Evolutionary conservation across 352 stramenopile species (phyloP).

Genomic region (Achlya hypogyna): DNA sequence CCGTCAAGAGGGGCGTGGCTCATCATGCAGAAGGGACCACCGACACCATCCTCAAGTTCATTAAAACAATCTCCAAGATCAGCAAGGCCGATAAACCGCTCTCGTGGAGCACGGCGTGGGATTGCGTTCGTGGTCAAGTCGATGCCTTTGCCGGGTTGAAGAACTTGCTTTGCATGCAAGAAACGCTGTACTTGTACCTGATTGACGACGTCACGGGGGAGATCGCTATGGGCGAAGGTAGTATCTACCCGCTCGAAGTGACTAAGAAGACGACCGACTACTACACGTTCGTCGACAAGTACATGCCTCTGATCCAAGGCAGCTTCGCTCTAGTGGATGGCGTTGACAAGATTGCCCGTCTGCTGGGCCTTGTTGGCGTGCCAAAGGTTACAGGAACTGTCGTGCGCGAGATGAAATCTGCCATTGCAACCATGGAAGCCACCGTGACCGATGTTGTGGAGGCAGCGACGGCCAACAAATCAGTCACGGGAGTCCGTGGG

Average conservation of each 20-base stretch:
- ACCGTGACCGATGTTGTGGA: background rate
- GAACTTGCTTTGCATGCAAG: background rate
- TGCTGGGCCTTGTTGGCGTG: background rate
- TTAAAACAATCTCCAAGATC: background rate
- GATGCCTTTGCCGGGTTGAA: background rate
- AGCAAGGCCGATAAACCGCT: background rate
- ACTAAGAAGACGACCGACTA: conserved; percentile 7
- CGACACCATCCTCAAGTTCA: background rate
- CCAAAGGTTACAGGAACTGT: background rate
- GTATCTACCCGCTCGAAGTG: conserved; percentile 2
- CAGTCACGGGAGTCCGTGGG: background rate
- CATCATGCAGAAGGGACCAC: too few relatives aligned
- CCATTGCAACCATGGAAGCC: background rate
- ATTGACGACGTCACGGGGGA: background rate
- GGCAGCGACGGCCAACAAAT: background rate
- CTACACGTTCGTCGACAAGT: background rate
- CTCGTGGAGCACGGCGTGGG: background rate
- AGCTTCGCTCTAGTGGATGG: background rate
- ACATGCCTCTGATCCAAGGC: conserved; percentile 8
- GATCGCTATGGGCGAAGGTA: background rate
- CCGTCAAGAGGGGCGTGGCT: too few relatives aligned
- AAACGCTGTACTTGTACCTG: conserved; percentile 9
- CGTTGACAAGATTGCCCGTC: background rate
- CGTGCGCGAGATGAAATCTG: background rate
- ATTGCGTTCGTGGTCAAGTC: background rate